Conservation (phyloP, 371 early-diverging fungal species). For the Fennellomyces sp. region DNA sequence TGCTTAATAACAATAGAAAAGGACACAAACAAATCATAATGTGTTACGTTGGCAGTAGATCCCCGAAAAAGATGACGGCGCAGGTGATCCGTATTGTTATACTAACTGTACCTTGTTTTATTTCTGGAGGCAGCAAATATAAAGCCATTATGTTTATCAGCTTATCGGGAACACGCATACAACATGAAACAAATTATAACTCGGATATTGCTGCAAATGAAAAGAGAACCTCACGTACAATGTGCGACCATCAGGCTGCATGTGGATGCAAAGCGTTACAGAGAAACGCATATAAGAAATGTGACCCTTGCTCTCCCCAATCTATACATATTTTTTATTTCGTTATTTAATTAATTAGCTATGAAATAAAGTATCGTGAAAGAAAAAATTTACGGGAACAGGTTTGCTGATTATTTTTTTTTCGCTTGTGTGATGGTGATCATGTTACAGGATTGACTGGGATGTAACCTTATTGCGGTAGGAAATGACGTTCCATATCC, state of each 20-base stretch:
- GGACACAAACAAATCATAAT: neutral
- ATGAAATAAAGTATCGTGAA: too few species aligned
- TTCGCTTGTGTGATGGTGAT: neutral
- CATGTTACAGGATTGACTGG: constrained; percentile 4
- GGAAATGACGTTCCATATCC: constrained; percentile 4
- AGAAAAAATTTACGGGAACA: too few species aligned
- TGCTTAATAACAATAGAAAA: too few species aligned
- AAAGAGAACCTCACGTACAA: neutral
- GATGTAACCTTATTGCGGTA: neutral
- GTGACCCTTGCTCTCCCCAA: constrained; percentile 1
- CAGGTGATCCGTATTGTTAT: neutral
- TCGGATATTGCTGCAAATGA: neutral
- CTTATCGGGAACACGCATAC: neutral
- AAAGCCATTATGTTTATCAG: too few species aligned
- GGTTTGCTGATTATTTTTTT: too few species aligned
- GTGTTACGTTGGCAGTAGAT: neutral
- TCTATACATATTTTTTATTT: too few species aligned
- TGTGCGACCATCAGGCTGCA: neutral
- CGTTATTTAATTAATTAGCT: too few species aligned
- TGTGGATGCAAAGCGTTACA: constrained; percentile 3
- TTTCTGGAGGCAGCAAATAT: too few species aligned
- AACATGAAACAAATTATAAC: neutral
- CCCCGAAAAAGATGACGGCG: neutral
- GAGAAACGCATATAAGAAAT: neutral
- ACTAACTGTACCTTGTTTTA: too few species aligned